A percentile compares a stretch with the other conserved stretches of the same genome.
phyloP scores from a whole-genome alignment of 73 alveolate genomes.

The Tetrahymena malaccensis region DNA sequence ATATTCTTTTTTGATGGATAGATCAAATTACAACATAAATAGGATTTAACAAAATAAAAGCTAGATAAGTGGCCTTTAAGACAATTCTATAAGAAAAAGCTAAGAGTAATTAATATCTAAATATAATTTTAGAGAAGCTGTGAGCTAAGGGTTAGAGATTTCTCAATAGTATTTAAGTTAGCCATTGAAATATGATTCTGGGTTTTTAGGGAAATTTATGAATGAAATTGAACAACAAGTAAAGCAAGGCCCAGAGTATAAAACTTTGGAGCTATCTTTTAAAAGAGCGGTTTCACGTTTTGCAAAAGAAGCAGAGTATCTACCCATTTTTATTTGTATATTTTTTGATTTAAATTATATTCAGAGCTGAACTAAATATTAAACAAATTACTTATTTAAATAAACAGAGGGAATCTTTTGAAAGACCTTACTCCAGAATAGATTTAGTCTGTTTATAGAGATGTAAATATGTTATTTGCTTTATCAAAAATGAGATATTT shows the following conservation, averaged over 20 bases:
- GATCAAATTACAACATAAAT: background rate
- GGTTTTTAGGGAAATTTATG: background rate
- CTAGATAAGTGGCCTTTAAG: background rate
- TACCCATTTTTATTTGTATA: background rate
- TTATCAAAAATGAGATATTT: background rate
- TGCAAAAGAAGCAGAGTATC: background rate
- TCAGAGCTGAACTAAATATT: background rate
- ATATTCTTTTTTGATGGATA: background rate
- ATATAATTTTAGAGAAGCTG: background rate
- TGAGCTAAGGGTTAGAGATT: background rate
- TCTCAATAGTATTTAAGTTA: background rate
- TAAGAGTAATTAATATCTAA: background rate
- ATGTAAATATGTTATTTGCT: background rate
- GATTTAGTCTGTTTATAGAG: conserved; percentile 6
- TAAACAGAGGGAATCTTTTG: conserved; percentile 24
- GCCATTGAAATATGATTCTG: background rate
- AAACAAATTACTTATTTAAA: background rate
- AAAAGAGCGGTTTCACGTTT: background rate
- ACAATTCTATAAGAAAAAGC: background rate
- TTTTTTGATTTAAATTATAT: background rate
- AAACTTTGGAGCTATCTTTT: background rate
- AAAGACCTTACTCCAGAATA: conserved; percentile 11
- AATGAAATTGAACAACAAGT: background rate
- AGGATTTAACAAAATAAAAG: background rate
- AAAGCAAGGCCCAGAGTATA: background rate